Conservation (phyloP, 495 filamentous ascomycete genomes). For the Darksidea phi region DNA sequence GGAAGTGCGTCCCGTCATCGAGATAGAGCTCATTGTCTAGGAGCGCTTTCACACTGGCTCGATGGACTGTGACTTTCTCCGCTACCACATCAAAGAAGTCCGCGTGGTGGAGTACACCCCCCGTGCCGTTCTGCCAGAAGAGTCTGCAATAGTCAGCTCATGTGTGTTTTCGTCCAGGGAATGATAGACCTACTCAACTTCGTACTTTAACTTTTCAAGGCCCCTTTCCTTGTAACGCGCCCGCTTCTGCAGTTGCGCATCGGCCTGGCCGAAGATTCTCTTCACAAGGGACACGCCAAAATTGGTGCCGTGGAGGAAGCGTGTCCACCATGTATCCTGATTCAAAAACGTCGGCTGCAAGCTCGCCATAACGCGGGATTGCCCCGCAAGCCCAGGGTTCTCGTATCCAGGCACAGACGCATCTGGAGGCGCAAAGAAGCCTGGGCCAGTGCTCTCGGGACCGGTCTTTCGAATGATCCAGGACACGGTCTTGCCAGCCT, state of each 20-base stretch:
- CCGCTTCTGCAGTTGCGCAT: background rate
- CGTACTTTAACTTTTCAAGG: background rate
- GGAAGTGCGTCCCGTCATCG: background rate
- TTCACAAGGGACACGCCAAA: background rate
- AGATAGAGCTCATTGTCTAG: background rate
- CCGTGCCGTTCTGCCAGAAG: conserved; percentile 3
- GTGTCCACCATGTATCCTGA: background rate
- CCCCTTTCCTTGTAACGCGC: background rate
- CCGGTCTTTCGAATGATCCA: background rate
- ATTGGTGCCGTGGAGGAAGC: background rate
- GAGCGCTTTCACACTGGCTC: background rate
- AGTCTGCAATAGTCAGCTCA: background rate
- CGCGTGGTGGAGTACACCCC: conserved; percentile 1
- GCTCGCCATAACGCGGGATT: background rate
- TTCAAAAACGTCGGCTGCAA: background rate
- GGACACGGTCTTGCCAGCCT: background rate
- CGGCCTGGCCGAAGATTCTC: background rate
- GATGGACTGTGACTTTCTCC: background rate
- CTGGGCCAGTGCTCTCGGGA: background rate
- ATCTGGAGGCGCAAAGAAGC: background rate
- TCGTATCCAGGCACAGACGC: background rate
- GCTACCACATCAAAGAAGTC: conserved; percentile 1
- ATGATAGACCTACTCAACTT: no score
- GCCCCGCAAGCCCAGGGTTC: background rate
- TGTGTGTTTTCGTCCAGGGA: no score